A percentile compares a stretch with the other conserved stretches of the same genome.
These are phyloP conservation scores for Vitis vinifera DNA, from an alignment of 164 flowering plant species.

Conservation along the genomic window ASM3070453v1 NC_081818.1:30213001-30213500, in stretches of 20 bases:
- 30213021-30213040: constrained; percentile 63
- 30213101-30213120: constrained; percentile 94
- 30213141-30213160: constrained; percentile 89
- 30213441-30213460: background rate
- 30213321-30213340: background rate
- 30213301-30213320: background rate
- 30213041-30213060: constrained; percentile 74
- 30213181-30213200: constrained; percentile 9
- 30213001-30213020: constrained; percentile 91
- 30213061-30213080: constrained; percentile 85
- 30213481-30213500: background rate
- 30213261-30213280: too few relatives aligned
- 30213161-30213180: constrained; percentile 86
- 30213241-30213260: too few relatives aligned
- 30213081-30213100: constrained; percentile 94
- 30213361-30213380: background rate
- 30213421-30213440: background rate
- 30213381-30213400: too few relatives aligned
- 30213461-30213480: background rate
- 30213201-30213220: background rate
- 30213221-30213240: background rate
- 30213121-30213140: constrained; percentile 93
- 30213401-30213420: too few relatives aligned
- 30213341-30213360: background rate
- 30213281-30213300: background rate